Base-by-base conservation (phyloP, 2,329 filamentous ascomycete genomes). In the Monascus ruber region DNA sequence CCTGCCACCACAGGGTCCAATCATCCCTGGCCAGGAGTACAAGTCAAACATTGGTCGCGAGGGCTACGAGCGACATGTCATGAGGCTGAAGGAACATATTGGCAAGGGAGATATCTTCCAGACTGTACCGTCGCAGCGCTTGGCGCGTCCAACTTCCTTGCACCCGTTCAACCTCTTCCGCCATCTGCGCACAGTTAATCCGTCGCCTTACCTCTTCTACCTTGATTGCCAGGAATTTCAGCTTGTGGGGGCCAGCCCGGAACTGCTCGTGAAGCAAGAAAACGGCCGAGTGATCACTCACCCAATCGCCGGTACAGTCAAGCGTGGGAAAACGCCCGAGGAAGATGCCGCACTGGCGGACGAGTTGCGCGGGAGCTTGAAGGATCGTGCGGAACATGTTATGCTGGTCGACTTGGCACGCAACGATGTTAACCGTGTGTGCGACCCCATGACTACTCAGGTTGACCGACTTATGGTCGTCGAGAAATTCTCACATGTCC, bases 111-210 rank as follows among this genome's bases (percentile, higher is more conserved):
- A 96, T 69, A 96, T 98, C 58, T 96, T 98, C 65, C 91, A 98
- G 63, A 86, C 87, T 1, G 91, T 98, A 10, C 91, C 91, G 1
- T 95, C 87, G 33, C 91, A 98, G 66, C 79, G 91, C 38, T 85
- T 96, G 57, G 81, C 88, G 5, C 77, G 89, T 26, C 88, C 88
- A 9, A 98, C 91, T 2, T 79, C 77, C 40, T 71, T 98, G 33
- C 91, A 98, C 62, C 89, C 91, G 0, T 98, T 96, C 73, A 98
- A 96, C 70, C 85, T 98, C 54, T 98, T 96, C 72, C 80, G 89
- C 39, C 86, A 94, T 60, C 74, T 98, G 31, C 85, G 91, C 46
- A 94, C 86, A n/a, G 85, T 96, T 55, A 98, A 98, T 60, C 91
- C 91, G 0, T 94, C 87, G 6, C 91, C 91, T 0, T 98, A 98